phyloP scores from a whole-genome alignment of 2,329 filamentous ascomycete genomes.

The Beauveria sp. region DNA sequence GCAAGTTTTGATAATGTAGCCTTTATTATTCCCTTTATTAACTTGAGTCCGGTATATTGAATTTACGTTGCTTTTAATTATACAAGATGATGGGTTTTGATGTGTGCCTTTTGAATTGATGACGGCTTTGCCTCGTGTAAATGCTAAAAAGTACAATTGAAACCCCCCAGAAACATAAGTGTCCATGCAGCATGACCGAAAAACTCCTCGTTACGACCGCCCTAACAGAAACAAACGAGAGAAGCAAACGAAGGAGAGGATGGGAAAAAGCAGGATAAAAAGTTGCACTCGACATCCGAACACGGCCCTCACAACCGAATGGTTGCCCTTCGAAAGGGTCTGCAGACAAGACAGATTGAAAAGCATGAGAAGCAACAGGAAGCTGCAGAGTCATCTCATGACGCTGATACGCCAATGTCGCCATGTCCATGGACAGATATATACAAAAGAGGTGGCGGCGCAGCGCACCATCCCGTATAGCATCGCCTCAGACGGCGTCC shows the following conservation, averaged over 20 bases:
- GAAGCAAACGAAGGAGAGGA: background rate
- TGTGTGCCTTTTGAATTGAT: background rate
- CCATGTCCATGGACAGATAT: background rate
- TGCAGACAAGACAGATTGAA: background rate
- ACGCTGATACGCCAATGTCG: background rate
- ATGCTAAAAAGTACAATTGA: background rate
- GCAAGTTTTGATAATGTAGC: slow-evolving; percentile 30
- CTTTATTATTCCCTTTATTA: slow-evolving; percentile 26
- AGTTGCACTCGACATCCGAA: background rate
- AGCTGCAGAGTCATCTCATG: background rate
- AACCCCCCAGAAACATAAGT: background rate
- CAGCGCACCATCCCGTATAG: background rate
- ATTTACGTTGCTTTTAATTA: background rate
- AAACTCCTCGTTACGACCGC: slow-evolving; percentile 1
- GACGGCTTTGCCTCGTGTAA: background rate
- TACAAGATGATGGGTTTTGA: background rate
- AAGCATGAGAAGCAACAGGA: background rate
- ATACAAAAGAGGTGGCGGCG: background rate
- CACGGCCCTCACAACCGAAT: no score
- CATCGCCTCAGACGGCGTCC: slow-evolving; percentile 55
- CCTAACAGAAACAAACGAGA: background rate
- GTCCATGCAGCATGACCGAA: background rate
- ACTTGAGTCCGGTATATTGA: slow-evolving; percentile 10
- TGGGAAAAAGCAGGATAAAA: background rate
- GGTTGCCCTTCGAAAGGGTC: background rate